phyloP scores from a whole-genome alignment of 352 stramenopile species.

The Globisporangium mamillatum region DNA sequence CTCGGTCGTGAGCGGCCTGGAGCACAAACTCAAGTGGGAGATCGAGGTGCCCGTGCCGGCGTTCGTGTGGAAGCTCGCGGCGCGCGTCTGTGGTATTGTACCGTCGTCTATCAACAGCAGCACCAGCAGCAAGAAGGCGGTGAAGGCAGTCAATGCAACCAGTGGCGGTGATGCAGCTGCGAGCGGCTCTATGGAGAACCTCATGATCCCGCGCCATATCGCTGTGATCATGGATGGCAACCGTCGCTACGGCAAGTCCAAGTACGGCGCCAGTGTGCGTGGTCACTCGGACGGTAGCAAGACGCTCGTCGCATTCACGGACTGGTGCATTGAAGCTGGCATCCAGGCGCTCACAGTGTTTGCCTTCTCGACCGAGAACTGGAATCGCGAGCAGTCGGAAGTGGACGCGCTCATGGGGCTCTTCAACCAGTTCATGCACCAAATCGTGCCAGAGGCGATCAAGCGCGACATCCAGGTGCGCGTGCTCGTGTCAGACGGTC shows the following conservation, averaged over 20 bases:
- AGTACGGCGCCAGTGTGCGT: slow-evolving; percentile 66
- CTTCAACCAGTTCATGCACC: slow-evolving; percentile 94
- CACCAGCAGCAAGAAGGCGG: not conserved
- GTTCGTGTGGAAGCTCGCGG: slow-evolving; percentile 20
- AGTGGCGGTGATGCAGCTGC: not conserved
- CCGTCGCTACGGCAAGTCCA: slow-evolving; percentile 89
- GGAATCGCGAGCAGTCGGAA: slow-evolving; percentile 88
- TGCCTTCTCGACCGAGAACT: slow-evolving; percentile 97
- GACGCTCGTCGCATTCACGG: slow-evolving; percentile 94
- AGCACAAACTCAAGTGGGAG: slow-evolving; percentile 37
- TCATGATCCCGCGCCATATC: slow-evolving; percentile 82
- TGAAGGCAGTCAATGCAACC: slow-evolving; percentile 5
- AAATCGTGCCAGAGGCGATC: slow-evolving; percentile 88
- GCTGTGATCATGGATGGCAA: slow-evolving; percentile 98
- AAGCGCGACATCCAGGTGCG: slow-evolving; percentile 91
- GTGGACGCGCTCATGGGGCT: slow-evolving; percentile 91
- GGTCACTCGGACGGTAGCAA: slow-evolving; percentile 95
- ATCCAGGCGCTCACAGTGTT: slow-evolving; percentile 93
- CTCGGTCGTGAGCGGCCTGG: slow-evolving; percentile 58
- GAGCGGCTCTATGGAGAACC: slow-evolving; percentile 14
- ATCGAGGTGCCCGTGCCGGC: slow-evolving; percentile 20
- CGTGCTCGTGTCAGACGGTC: slow-evolving; percentile 84
- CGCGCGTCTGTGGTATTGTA: not conserved
- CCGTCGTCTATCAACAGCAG: not conserved
- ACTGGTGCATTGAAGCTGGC: slow-evolving; percentile 94